These are phyloP conservation scores for Fusarium veterinarium DNA, from an alignment of 2,329 filamentous ascomycete species.

Conservation along the genomic window DNA sequence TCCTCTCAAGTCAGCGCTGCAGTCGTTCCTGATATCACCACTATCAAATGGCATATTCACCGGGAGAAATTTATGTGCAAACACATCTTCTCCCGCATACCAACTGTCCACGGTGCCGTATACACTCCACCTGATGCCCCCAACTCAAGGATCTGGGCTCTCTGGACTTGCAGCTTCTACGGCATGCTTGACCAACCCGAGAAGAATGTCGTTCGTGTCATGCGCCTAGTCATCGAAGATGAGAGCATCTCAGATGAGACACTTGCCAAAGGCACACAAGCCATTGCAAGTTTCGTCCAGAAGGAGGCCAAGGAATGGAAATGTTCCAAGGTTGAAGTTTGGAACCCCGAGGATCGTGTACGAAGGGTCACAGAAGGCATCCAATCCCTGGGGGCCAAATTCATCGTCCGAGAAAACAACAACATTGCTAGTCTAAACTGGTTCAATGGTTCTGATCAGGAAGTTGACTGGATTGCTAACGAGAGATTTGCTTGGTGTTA, in stretches of 20 bases:
- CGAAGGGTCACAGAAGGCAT: conserved; percentile 57
- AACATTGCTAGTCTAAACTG: conserved; percentile 80
- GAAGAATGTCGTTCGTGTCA: conserved; percentile 75
- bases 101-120: conserved; percentile 77
- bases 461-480: conserved; percentile 78
- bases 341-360: conserved; percentile 78
- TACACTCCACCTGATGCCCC: conserved; percentile 60
- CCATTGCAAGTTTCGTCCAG: conserved; percentile 75
- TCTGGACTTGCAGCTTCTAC: conserved; percentile 77
- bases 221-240: conserved; percentile 76
- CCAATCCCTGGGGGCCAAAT: conserved; percentile 60
- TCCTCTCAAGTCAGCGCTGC: conserved; percentile 49
- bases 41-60: conserved; percentile 70
- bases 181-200: conserved; percentile 62
- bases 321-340: conserved; percentile 78
- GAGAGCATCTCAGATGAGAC: conserved; percentile 52
- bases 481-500: conserved; percentile 86
- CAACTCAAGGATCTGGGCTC: conserved; percentile 74
- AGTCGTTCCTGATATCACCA: conserved; percentile 48
- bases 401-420: conserved; percentile 68
- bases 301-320: conserved; percentile 77
- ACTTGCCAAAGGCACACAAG: conserved; percentile 65
- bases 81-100: conserved; percentile 67
- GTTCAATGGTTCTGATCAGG: conserved; percentile 68
- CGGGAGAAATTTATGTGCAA: conserved; percentile 82